Base-by-base conservation (phyloP, 306 rosid genomes). In the Castanea crenata region DNA sequence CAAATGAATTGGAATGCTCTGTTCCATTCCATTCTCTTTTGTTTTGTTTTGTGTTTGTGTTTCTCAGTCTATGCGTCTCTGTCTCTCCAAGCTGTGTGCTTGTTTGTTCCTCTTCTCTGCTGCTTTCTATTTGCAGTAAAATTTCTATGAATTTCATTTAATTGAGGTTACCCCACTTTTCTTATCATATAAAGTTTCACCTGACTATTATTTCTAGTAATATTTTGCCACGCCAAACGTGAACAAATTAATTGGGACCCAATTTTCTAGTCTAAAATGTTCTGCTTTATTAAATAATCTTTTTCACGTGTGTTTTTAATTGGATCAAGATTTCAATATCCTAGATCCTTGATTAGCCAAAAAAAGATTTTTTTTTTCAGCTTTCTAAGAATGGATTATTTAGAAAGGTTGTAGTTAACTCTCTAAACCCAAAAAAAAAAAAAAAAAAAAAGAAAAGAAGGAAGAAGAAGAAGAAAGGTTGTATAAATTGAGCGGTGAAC, bases 1-100 rank as follows among this genome's bases (percentile, higher is more conserved):
- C 73, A 83, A 74, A 85, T 51, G 69, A 51, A 51, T 64, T 68
- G 52, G 67, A 79, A 64, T 75, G 69, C 74, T 76, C 80, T 81
- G 80, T 74, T 79, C 59, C 82, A 76, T 82, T 55, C 46, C 44
- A 27, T 32, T 15, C 54, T 49, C 16, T 49, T 12, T 12, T 3
- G 54, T 49, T 46, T 46, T 35, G 44, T 35, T 35, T 29, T 29
- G 31, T 29, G 31, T 41, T 38, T 38, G 10, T 38, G 46, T 38
- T 56, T 55, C 61, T 78, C 64, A 71, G 16, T 29, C 25, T 56
- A 52, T 32, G 75, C 44, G 21, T 57, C 61, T 38, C 44, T 79
- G 38, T 74, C 49, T 52, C 29, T 54, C n/a, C n/a, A 46, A 18
- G 8, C 9, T 12, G 70, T 73, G 41, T 34, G 46, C 3, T 38